These are phyloP conservation scores for Pulveroboletus sp. DNA, from an alignment of 768 basidiomycete genomes.

Conservation along the genomic window DNA sequence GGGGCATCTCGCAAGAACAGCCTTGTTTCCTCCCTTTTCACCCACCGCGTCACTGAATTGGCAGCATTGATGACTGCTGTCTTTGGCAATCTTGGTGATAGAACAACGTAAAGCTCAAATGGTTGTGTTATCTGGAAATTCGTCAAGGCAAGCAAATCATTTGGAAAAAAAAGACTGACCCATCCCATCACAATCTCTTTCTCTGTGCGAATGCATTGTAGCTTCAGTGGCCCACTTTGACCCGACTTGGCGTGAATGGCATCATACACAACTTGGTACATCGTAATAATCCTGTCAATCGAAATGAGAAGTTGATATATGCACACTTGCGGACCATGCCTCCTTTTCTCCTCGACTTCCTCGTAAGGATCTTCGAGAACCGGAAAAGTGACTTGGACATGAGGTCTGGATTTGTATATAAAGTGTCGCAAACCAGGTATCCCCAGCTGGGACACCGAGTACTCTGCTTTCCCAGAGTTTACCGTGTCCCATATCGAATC, in stretches of 20 bases:
- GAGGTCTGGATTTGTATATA: conserved; percentile 85
- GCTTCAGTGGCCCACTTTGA: conserved; percentile 74
- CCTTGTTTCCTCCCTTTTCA: conserved; percentile 79
- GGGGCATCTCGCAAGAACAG: conserved; percentile 89
- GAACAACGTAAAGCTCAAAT: conserved; percentile 85
- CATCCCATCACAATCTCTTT: conserved; percentile 92
- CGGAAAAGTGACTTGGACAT: conserved; percentile 89
- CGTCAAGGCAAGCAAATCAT: background rate
- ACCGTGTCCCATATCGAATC: conserved; percentile 50
- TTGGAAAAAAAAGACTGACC: conserved; percentile 49
- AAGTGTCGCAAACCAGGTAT: conserved; percentile 93
- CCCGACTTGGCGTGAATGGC: conserved; percentile 88
- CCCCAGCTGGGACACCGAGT: conserved; percentile 71
- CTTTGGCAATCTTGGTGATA: conserved; percentile 85
- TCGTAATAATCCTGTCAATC: conserved; percentile 63
- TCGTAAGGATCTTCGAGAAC: conserved; percentile 86
- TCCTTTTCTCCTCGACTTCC: conserved; percentile 50
- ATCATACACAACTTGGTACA: conserved; percentile 88
- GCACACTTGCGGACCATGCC: conserved; percentile 39
- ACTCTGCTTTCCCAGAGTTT: conserved; percentile 51
- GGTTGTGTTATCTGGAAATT: conserved; percentile 78
- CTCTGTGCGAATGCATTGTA: conserved; percentile 84
- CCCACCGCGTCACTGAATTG: conserved; percentile 87
- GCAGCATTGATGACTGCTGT: conserved; percentile 85
- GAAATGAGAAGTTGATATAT: conserved; percentile 7